These are phyloP conservation scores for Diplodia corticola DNA, from an alignment of 2,329 filamentous ascomycete species.

Conservation along the genomic window DNA sequence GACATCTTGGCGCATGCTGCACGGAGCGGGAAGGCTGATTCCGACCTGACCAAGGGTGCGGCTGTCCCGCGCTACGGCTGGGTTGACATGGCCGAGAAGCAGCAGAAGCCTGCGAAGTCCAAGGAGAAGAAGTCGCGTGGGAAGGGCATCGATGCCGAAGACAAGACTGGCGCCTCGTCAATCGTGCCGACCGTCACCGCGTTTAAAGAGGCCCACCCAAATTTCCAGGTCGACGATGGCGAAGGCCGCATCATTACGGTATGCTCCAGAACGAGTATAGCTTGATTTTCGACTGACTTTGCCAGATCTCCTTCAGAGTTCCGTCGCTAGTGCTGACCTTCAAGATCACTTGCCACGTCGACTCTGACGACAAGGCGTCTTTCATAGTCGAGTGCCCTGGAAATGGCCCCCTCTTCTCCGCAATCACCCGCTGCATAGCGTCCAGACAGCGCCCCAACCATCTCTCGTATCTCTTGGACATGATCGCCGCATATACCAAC, in stretches of 20 bases:
- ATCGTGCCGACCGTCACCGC: constrained; percentile 30
- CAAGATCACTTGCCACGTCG: constrained; percentile 32
- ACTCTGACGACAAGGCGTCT: constrained; percentile 31
- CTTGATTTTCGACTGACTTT: constrained; percentile 19
- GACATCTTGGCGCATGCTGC: constrained; percentile 36
- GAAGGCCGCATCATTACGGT: constrained; percentile 33
- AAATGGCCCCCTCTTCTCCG: constrained; percentile 29
- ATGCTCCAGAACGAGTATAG: constrained; percentile 1
- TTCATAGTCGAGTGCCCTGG: constrained; percentile 37
- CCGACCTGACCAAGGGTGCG: constrained; percentile 39
- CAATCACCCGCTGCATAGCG: constrained; percentile 38
- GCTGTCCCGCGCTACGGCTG: constrained; percentile 43
- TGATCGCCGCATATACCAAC: constrained; percentile 42
- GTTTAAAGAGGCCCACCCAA: constrained; percentile 30
- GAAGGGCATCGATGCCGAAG: constrained; percentile 25
- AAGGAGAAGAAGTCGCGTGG: constrained; percentile 22
- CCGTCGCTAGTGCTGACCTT: constrained; percentile 32
- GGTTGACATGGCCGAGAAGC: constrained; percentile 33
- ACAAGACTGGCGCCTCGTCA: constrained; percentile 25
- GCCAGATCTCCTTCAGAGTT: constrained; percentile 33
- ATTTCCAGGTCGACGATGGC: constrained; percentile 32
- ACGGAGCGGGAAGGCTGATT: constrained; percentile 39
- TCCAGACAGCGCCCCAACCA: constrained; percentile 36
- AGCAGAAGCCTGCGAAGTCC: constrained; percentile 22
- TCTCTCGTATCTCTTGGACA: constrained; percentile 38